These are phyloP conservation scores for Dentipellis sp. DNA, from an alignment of 768 basidiomycete species.

Conservation along the genomic window DNA sequence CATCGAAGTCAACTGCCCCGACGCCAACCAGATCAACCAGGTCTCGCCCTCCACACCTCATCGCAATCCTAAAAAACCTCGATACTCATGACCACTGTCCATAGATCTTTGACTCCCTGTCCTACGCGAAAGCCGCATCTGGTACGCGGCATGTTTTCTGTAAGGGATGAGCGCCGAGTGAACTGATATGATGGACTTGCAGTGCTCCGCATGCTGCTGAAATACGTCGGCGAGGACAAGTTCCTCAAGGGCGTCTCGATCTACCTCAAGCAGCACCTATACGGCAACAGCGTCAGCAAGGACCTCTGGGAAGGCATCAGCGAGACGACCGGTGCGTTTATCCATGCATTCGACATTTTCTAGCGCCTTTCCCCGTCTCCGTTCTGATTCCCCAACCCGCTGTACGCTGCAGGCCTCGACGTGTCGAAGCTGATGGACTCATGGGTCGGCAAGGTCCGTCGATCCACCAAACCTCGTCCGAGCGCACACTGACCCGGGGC, in stretches of 20 bases:
- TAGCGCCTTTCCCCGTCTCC: not conserved
- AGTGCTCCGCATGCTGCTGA: conserved; percentile 90
- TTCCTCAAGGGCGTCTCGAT: conserved; percentile 86
- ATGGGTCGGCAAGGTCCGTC: conserved; percentile 73
- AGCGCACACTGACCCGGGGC: not conserved
- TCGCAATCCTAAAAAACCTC: too few species aligned
- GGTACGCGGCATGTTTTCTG: conserved; percentile 29
- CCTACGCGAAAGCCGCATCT: conserved; percentile 78
- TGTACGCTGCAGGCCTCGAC: conserved; percentile 44
- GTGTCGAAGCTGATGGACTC: conserved; percentile 78
- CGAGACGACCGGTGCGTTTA: conserved; percentile 46
- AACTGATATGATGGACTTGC: not conserved
- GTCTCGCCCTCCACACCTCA: too few species aligned
- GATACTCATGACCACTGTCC: not conserved
- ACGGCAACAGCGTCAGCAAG: conserved; percentile 73
- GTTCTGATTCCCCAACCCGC: not conserved
- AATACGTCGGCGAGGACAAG: conserved; percentile 79
- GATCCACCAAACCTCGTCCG: not conserved
- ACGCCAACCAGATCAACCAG: conserved; percentile 79
- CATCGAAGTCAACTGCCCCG: conserved; percentile 84
- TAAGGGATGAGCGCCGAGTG: not conserved
- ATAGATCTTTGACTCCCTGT: conserved; percentile 89
- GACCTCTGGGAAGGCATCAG: conserved; percentile 87
- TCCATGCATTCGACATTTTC: too few species aligned
- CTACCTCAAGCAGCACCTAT: conserved; percentile 85